Base-by-base conservation (phyloP, 257 asterid genomes). In the Solanum bulbocastanum region DNA sequence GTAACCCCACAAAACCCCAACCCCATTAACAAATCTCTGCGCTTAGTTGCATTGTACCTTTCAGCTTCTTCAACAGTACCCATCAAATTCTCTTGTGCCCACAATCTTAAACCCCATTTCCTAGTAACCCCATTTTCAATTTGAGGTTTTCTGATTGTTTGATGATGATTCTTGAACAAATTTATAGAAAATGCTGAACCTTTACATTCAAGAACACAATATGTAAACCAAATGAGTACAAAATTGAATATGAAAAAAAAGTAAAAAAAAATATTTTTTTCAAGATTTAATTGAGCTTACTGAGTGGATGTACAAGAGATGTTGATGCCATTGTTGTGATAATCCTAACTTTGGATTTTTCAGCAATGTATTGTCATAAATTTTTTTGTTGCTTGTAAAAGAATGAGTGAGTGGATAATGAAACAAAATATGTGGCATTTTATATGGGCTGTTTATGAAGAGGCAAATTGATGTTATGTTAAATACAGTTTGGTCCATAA, bases 11-110 rank as follows among this genome's bases (percentile, higher is more conserved):
- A 30, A 91, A 87, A 69, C 86, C 92, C 86, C 58, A 65, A 35
- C 82, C 76, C 87, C 62, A 95, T 85, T 69, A 82, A 5, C 37
- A 94, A 68, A 27, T 90, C 89, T 85, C 97, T 94, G 22, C 96
- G 96, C 83, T 87, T 93, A 42, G 89, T 79, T 68, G 88, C 60
- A 30, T 83, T 85, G 83, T 49, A 60, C 89, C 78, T 91, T 46
- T 91, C 87, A 42, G 72, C 83, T 44, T 4, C 68, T 60, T 83
- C 89, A 74, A n/a, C 27, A 20, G 72, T 89, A 78, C 89, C 85
- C 36, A 49, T 37, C 87, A 74, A 84, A 58, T 72, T 76, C 36
- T 25, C 83, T 37, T 82, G 44, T 32, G 12, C 69, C 42, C 39
- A 30, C 65, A 79, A 27, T 79, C 10, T 5, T 25, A 27, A 79